Base-by-base conservation (phyloP, 345 rosid genomes). In the Syzygium aromaticum region DNA sequence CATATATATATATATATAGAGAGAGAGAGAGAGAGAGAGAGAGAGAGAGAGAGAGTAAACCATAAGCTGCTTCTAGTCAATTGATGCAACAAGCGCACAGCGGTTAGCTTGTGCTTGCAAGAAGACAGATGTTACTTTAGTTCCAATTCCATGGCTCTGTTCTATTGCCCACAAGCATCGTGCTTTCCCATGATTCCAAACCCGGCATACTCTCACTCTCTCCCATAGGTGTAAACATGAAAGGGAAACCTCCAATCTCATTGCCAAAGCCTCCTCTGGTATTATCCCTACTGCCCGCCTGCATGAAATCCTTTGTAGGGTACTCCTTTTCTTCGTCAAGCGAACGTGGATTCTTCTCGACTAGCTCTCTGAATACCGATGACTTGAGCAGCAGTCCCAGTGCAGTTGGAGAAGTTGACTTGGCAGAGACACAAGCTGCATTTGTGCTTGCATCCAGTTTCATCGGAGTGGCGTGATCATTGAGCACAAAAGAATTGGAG, bases 361-460 rank as follows among this genome's bases (percentile, higher is more conserved):
- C 92, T 83, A 93, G 67, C 52, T 93, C 94, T 86, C 91, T 91
- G 86, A 94, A 94, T 28, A 93, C 73, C 0, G 94, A 93, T 23
- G 96, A 94, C 28, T 93, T 93, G 54, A 93, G 91, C 59, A 93
- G 95, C 83, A 94, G 92, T 84, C 92, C 89, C 2, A 94, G 92
- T 14, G 96, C 96, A 54, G 95, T 92, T 2, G 94, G 91, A 3
- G 94, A 88, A 19, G 94, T 89, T 1, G 89, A 86, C 14, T 90
- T 28, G 80, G 80, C 38, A 49, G 80, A 5, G 14, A 10, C 49
- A 33, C 80, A 33, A 33, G 86, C 67, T 23, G 57, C 27, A 46
- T 87, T 88, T 84, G 54, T 88, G 56, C 84, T 73, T 11, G 25
- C 80, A 40, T 73, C 80, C 5, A 33, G 49, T 33, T 73, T 73